Percentiles rank a stretch among this genome's conserved stretches.
Evolutionary conservation across 306 rosid genomes (phyloP).

Genomic region (Malus sylvestris): DNA sequence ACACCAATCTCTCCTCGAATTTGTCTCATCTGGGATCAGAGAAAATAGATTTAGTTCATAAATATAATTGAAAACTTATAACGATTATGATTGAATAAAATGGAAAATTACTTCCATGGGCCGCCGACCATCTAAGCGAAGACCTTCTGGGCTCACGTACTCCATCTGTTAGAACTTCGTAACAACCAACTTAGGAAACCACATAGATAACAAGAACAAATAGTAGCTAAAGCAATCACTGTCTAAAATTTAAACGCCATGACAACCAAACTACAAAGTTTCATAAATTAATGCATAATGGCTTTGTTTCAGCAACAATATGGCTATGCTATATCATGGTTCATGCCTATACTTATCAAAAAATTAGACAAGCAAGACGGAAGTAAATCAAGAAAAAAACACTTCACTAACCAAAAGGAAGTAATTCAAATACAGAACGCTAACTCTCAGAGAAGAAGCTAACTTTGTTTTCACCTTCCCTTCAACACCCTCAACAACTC

Average conservation of each 20-base stretch:
- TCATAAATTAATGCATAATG: background rate
- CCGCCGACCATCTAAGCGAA: conserved; percentile 87
- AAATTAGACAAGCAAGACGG: too few species aligned
- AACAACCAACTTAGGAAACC: background rate
- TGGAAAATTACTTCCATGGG: conserved; percentile 34
- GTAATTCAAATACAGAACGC: background rate
- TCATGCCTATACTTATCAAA: too few species aligned
- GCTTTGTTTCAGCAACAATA: background rate
- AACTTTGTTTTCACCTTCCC: background rate
- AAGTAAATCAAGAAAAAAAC: background rate
- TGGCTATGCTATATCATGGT: background rate
- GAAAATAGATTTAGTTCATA: background rate
- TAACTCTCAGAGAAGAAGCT: background rate
- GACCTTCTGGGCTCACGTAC: conserved; percentile 86
- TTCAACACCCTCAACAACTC: background rate
- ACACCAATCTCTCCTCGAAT: conserved; percentile 83
- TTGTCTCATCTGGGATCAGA: conserved; percentile 65
- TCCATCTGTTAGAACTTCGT: conserved; percentile 41
- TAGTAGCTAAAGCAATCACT: background rate
- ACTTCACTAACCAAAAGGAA: background rate
- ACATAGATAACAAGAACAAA: background rate
- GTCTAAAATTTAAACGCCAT: background rate
- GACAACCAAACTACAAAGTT: background rate
- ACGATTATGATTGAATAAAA: background rate
- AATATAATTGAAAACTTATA: background rate